Evolutionary conservation across 164 flowering plant genomes (phyloP).

Genomic region (Litsea cubeba): DNA sequence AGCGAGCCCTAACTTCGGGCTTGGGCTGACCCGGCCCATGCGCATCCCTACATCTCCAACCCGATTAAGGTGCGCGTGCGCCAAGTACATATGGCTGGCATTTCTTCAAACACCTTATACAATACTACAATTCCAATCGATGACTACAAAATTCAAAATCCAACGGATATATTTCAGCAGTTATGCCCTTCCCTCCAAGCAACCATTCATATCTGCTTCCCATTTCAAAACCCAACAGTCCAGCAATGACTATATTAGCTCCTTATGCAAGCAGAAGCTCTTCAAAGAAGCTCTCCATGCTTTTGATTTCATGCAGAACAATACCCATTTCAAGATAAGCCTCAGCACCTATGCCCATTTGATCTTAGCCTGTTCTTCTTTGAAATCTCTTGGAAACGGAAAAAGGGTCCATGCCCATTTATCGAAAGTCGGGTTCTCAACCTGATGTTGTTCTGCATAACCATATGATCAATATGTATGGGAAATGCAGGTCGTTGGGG

Average conservation of each 20-base stretch:
- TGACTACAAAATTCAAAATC: slow-evolving; percentile 12
- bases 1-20: no score
- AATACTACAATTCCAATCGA: background rate
- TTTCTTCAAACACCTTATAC: no score
- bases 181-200: background rate
- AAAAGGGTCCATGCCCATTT: slow-evolving; percentile 44
- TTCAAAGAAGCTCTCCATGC: slow-evolving; percentile 51
- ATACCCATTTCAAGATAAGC: slow-evolving; percentile 22
- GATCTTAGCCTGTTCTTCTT: slow-evolving; percentile 46
- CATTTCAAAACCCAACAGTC: slow-evolving; percentile 34
- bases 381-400: slow-evolving; percentile 41
- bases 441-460: slow-evolving; percentile 47
- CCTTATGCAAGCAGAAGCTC: slow-evolving; percentile 47
- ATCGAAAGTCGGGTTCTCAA: slow-evolving; percentile 20
- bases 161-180: slow-evolving; percentile 13
- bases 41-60: no score
- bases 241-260: slow-evolving; percentile 40
- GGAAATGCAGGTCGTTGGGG: slow-evolving; percentile 50
- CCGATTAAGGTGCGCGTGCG: no score
- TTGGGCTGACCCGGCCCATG: no score
- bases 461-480: slow-evolving; percentile 64
- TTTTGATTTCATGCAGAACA: slow-evolving; percentile 35
- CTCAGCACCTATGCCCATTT: slow-evolving; percentile 42
- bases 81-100: no score
- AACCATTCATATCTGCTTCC: background rate